Percentiles rank a stretch among this genome's conserved stretches.
phyloP scores from a whole-genome alignment of 2,329 filamentous ascomycete genomes.

The Epichloe elymi region DNA sequence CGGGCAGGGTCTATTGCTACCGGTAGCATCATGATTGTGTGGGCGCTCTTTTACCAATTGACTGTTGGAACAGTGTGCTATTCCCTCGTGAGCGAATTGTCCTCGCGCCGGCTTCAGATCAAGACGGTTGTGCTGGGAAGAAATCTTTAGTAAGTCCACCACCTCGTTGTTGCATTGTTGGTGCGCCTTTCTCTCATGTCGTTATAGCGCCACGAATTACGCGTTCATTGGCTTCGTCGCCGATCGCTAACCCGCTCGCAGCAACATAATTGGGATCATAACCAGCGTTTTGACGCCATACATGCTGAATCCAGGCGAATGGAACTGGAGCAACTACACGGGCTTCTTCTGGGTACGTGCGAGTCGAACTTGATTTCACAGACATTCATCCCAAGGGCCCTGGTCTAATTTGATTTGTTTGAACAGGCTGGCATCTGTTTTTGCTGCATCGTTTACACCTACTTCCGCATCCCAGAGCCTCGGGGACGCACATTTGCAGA shows the following conservation, averaged over 20 bases:
- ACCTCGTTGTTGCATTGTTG: neutral
- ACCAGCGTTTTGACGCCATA: slow-evolving; percentile 75
- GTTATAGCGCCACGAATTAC: too few species aligned
- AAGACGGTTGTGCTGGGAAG: slow-evolving; percentile 84
- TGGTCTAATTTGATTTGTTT: neutral
- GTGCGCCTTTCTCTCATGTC: neutral
- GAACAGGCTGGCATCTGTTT: slow-evolving; percentile 60
- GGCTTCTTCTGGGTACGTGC: slow-evolving; percentile 70
- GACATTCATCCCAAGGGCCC: neutral
- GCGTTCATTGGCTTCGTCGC: neutral
- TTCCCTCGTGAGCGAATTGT: slow-evolving; percentile 74
- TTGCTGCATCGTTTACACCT: slow-evolving; percentile 64
- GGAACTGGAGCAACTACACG: slow-evolving; percentile 79
- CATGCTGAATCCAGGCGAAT: slow-evolving; percentile 78
- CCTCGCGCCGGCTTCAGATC: slow-evolving; percentile 70
- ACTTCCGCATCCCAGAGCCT: slow-evolving; percentile 51
- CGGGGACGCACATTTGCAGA: slow-evolving; percentile 72
- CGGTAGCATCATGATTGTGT: slow-evolving; percentile 72
- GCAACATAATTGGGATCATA: slow-evolving; percentile 70
- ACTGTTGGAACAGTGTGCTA: slow-evolving; percentile 85
- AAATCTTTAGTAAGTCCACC: slow-evolving; percentile 49
- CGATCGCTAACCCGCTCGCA: slow-evolving; percentile 12
- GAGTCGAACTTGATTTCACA: neutral
- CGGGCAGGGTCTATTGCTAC: slow-evolving; percentile 58
- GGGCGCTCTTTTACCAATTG: slow-evolving; percentile 74